Evolutionary conservation across 2,329 filamentous ascomycete genomes (phyloP), one percentile per base, ranked within the genome.

Genomic region (Pseudopyricularia cyperi): DNA sequence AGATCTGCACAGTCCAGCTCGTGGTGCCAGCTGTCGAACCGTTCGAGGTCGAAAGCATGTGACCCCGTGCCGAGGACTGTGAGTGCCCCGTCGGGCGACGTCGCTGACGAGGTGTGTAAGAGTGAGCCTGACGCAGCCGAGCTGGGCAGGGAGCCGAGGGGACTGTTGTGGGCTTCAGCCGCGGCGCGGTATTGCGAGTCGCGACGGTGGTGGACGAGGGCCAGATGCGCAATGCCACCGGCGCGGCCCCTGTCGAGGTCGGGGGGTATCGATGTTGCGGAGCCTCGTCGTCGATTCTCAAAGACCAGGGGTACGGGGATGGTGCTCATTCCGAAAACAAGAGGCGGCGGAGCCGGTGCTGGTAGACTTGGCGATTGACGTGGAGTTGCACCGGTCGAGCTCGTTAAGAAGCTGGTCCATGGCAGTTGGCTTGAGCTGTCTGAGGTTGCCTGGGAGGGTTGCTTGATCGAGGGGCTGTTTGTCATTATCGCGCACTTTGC

Each of bases 131-230:
- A 42, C 12, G 37, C 37, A 19, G 37, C 37, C 17, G 37, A 42
- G 37, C 37, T 42, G 37, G 22, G n/a, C 17, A 19, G n/a, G 9
- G 37, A 42, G 4, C 17, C 37, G n/a, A 42, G 22, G 4, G 37
- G 37, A 19, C 37, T 42, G 3, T 42, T 19, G n/a, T n/a, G n/a
- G 17, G 37, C 17, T 9, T 19, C 37, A 15, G 17, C 22, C 14
- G 37, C 14, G 7, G n/a, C 17, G 37, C 12, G 17, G 17, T 19
- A 42, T 3, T n/a, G 37, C 17, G 6, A 12, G 55, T 75, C 74
- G 2, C n/a, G n/a, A n/a, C 71, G 69, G 55, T 75, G 73, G 55
- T 73, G 67, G 54, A 76, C 71, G 57, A 72, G 69, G 44, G 61
- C 61, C n/a, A 60, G 58, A n/a, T 37, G 33, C 15, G 52, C 24